phyloP scores from a whole-genome alignment of 1,284 basidiomycete genomes.

The Vanrija sp. region DNA sequence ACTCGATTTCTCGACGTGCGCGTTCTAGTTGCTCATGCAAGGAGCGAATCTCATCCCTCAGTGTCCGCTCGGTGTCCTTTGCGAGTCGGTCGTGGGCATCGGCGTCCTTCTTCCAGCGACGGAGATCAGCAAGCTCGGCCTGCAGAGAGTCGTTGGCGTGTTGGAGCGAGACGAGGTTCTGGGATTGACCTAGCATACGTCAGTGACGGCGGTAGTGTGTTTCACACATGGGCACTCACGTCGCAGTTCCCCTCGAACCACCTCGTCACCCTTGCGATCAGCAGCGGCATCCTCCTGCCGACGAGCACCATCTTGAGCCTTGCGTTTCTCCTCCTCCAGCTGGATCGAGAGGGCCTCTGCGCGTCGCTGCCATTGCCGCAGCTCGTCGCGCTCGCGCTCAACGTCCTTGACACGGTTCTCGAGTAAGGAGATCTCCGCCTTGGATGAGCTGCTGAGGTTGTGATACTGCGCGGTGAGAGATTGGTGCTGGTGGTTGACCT shows the following conservation, averaged over 20 bases:
- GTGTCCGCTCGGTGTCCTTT: slow-evolving; percentile 29
- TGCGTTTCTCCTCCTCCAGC: slow-evolving; percentile 39
- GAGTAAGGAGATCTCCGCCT: slow-evolving; percentile 25
- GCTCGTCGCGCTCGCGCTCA: slow-evolving; percentile 26
- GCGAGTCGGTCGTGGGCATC: slow-evolving; percentile 30
- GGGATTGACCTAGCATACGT: slow-evolving; percentile 32
- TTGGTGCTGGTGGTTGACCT: slow-evolving; percentile 18
- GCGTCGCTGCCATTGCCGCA: slow-evolving; percentile 33
- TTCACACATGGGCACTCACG: slow-evolving; percentile 23
- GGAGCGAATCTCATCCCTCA: slow-evolving; percentile 33
- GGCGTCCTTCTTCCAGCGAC: slow-evolving; percentile 39
- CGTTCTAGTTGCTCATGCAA: slow-evolving; percentile 41
- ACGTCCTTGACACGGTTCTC: slow-evolving; percentile 26
- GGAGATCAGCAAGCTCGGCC: slow-evolving; percentile 35
- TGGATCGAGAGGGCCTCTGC: slow-evolving; percentile 39
- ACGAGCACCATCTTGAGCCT: slow-evolving; percentile 19
- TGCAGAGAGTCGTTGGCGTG: slow-evolving; percentile 32
- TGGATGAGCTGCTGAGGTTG: slow-evolving; percentile 10
- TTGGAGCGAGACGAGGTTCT: slow-evolving; percentile 31
- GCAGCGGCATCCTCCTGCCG: slow-evolving; percentile 17
- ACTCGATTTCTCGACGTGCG: slow-evolving; percentile 47
- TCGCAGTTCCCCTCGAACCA: slow-evolving; percentile 34
- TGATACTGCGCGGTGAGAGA: slow-evolving; percentile 18
- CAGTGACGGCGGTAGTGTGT: background rate
- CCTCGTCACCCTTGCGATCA: slow-evolving; percentile 26